Percentiles rank a stretch among this genome's conserved stretches.
phyloP scores from a whole-genome alignment of 1,284 basidiomycete genomes.

The Abortiporus biennis region DNA sequence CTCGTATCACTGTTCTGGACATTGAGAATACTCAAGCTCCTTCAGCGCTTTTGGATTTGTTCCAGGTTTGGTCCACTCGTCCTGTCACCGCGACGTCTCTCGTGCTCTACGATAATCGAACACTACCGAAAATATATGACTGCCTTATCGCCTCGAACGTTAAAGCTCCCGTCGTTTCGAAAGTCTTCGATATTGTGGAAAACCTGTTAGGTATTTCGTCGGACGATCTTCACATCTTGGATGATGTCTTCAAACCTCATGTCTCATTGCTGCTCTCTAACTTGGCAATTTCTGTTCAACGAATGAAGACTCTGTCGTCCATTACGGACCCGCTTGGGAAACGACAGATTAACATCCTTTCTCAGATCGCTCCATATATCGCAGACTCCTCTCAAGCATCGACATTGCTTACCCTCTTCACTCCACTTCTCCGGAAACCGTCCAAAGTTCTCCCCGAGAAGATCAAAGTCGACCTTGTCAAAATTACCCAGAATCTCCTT shows the following conservation, averaged over 20 bases:
- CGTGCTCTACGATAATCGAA: constrained; percentile 61
- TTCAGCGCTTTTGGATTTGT: constrained; percentile 84
- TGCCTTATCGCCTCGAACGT: constrained; percentile 82
- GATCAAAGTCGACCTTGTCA: constrained; percentile 81
- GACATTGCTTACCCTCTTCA: constrained; percentile 70
- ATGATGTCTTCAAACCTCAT: constrained; percentile 68
- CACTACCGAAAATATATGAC: constrained; percentile 76
- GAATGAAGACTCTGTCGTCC: constrained; percentile 47
- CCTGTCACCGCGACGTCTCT: constrained; percentile 58
- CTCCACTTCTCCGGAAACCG: constrained; percentile 79
- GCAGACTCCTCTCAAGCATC: constrained; percentile 69
- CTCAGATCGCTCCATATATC: constrained; percentile 75
- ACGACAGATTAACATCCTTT: constrained; percentile 80
- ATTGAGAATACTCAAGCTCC: constrained; percentile 91
- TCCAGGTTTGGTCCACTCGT: constrained; percentile 73
- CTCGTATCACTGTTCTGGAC: constrained; percentile 72
- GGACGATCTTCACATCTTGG: constrained; percentile 43
- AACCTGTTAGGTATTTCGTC: constrained; percentile 57
- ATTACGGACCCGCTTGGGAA: constrained; percentile 74
- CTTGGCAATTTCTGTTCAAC: constrained; percentile 67
- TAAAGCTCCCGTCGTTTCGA: constrained; percentile 78
- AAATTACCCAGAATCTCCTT: constrained; percentile 71
- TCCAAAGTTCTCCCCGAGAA: constrained; percentile 79
- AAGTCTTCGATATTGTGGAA: constrained; percentile 86
- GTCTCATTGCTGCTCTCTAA: constrained; percentile 73